A percentile compares a stretch with the other conserved stretches of the same genome.
These are phyloP conservation scores for Sphaerostilbella broomeana DNA, from an alignment of 2,329 filamentous ascomycete genomes.

Conservation along the genomic window DNA sequence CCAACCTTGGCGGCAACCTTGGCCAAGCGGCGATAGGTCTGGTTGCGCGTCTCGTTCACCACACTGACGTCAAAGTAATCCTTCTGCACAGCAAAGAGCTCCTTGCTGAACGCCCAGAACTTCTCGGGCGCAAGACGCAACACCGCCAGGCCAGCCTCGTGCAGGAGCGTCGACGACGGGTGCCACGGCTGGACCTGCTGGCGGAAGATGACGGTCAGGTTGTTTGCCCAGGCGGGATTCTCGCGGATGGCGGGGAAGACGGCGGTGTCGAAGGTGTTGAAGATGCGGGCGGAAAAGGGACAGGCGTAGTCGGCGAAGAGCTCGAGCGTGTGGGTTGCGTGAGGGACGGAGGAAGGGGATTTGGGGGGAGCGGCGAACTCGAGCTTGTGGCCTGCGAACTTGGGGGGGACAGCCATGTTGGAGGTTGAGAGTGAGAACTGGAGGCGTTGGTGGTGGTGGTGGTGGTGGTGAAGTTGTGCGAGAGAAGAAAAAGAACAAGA, in stretches of 20 bases:
- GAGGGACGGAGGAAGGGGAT: conserved; percentile 29
- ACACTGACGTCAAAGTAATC: conserved; percentile 81
- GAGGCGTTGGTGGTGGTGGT: neutral
- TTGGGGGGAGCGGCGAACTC: conserved; percentile 35
- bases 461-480: conserved; percentile 15
- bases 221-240: conserved; percentile 49
- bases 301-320: conserved; percentile 86
- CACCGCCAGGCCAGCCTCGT: conserved; percentile 81
- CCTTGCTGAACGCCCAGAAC: conserved; percentile 74
- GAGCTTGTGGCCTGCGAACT: conserved; percentile 67
- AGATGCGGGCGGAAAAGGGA: conserved; percentile 62
- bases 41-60: conserved; percentile 76
- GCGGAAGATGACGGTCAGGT: conserved; percentile 73
- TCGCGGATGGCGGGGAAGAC: conserved; percentile 58
- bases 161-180: conserved; percentile 71
- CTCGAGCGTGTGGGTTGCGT: conserved; percentile 53
- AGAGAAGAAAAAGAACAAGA: neutral
- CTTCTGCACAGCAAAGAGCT: conserved; percentile 59
- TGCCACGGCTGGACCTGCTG: conserved; percentile 96
- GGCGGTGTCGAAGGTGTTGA: conserved; percentile 49
- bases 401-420: conserved; percentile 68
- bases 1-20: conserved; percentile 64
- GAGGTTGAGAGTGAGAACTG: neutral
- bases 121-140: conserved; percentile 60
- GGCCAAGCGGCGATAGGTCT: conserved; percentile 74